phyloP scores from a whole-genome alignment of 768 basidiomycete species.

The Leccinum fibrillosum region DNA sequence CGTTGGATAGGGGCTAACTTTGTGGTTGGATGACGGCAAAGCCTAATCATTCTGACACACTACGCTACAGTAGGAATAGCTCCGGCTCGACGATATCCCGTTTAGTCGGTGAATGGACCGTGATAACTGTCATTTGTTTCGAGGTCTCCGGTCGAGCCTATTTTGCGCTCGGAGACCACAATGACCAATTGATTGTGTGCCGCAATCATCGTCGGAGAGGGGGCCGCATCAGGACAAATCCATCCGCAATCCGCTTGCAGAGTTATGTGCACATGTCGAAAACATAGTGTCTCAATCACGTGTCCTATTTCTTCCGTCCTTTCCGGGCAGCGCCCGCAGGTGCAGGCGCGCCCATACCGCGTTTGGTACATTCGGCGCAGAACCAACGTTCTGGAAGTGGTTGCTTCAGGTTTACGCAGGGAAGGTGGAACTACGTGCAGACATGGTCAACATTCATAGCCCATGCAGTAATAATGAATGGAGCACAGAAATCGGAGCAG shows the following conservation, averaged over 20 bases:
- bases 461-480: background rate
- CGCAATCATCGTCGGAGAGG: background rate
- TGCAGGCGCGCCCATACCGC: slow-evolving; percentile 33
- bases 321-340: slow-evolving; percentile 32
- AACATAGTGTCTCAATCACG: background rate
- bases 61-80: background rate
- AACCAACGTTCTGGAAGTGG: slow-evolving; percentile 59
- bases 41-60: background rate
- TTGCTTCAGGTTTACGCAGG: slow-evolving; percentile 55
- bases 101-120: slow-evolving; percentile 1
- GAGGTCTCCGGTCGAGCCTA: background rate
- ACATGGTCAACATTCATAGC: slow-evolving; percentile 11
- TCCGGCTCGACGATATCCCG: background rate
- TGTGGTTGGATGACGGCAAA: background rate
- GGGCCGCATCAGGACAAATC: slow-evolving; percentile 1
- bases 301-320: slow-evolving; percentile 40
- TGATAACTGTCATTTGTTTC: background rate
- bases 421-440: slow-evolving; percentile 53
- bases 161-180: background rate
- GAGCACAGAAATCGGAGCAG: background rate
- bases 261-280: background rate
- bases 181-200: background rate
- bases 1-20: slow-evolving; percentile 7
- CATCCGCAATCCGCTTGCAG: background rate
- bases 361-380: slow-evolving; percentile 51